Evolutionary conservation across 768 basidiomycete species (phyloP), one percentile per base, ranked within the genome.

Genomic region (Termitomyces sp.): DNA sequence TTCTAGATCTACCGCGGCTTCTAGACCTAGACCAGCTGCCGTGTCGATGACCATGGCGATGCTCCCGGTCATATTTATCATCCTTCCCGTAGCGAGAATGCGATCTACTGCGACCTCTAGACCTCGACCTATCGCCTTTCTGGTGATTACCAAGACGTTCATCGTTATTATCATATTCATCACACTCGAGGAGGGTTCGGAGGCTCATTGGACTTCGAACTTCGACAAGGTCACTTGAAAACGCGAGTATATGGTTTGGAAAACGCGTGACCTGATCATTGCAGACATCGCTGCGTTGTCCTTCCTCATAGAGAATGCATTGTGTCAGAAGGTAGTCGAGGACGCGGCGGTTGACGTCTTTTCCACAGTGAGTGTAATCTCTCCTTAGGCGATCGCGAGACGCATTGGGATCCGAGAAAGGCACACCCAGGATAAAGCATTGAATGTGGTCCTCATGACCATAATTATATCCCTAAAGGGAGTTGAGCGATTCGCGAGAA

Each of bases 241-340:
- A 62, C 21, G 62, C 49, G 19, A 62, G 37, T 34, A 62, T 62
- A 35, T 53, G 41, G n/a, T 51, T 32, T 14, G 62, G 62, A 34
- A 57, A 59, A 17, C 43, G 43, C n/a, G 56, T 57, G 19, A 37
- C 43, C n/a, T 54, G 40, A 1, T 62, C 56, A 41, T 44, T 59
- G 41, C 58, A 62, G 44, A 59, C 56, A 27, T 57, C 55, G 8
- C 21, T 42, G 32, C 29, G 40, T 41, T 55, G 38, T 25, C 62
- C 62, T 2, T 44, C 46, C 25, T 54, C 40, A 25, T 50, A 53
- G 29, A 34, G 52, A 47, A 62, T 59, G 42, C 62, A 62, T 27
- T 59, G 58, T 23, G 58, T 57, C 59, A 62, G 51, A 11, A 62
- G 53, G 35, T 54, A 51, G 25, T 62, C 56, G 31, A 62, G 62